Evolutionary conservation across 2,329 filamentous ascomycete genomes (phyloP).

Genomic region (Periconia sp.): DNA sequence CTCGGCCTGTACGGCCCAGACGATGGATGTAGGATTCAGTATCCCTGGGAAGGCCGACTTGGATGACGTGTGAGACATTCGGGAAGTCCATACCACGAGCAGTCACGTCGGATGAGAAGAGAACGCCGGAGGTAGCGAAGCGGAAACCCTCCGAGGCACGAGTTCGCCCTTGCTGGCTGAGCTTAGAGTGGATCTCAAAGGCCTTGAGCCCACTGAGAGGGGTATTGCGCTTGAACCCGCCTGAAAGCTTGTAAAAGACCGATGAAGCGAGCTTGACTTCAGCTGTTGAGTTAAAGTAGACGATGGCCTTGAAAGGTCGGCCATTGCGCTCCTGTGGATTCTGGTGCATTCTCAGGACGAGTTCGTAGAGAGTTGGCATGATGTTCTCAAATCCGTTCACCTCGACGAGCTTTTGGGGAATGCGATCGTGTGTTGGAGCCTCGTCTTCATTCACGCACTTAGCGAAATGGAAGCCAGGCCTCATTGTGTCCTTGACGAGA

Average conservation of each 20-base stretch:
- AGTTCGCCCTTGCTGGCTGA: conserved; percentile 71
- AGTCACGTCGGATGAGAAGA: conserved; percentile 55
- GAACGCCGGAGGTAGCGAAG: conserved; percentile 55
- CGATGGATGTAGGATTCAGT: conserved; percentile 55
- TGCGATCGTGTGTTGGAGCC: conserved; percentile 77
- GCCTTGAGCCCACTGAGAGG: conserved; percentile 42
- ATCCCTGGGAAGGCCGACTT: conserved; percentile 50
- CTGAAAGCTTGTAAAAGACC: conserved; percentile 57
- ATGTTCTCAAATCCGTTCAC: conserved; percentile 73
- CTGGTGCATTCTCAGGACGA: conserved; percentile 64
- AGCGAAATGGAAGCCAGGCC: conserved; percentile 82
- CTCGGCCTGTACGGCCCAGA: conserved; percentile 60
- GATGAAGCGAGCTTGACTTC: conserved; percentile 67
- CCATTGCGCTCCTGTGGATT: conserved; percentile 45
- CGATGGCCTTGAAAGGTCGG: conserved; percentile 88
- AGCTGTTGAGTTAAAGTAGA: conserved; percentile 83
- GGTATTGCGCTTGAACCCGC: conserved; percentile 36
- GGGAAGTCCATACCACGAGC: conserved; percentile 58
- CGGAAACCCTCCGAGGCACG: conserved; percentile 73
- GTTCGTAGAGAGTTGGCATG: conserved; percentile 75
- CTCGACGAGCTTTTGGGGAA: conserved; percentile 76
- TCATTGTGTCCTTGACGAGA: conserved; percentile 77
- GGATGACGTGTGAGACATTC: conserved; percentile 55
- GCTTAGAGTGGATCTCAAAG: conserved; percentile 75
- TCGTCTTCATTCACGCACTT: conserved; percentile 86